Evolutionary conservation across 495 filamentous ascomycete species (phyloP), one percentile per base, ranked within the genome.

Genomic region (Acidiella bohemica): DNA sequence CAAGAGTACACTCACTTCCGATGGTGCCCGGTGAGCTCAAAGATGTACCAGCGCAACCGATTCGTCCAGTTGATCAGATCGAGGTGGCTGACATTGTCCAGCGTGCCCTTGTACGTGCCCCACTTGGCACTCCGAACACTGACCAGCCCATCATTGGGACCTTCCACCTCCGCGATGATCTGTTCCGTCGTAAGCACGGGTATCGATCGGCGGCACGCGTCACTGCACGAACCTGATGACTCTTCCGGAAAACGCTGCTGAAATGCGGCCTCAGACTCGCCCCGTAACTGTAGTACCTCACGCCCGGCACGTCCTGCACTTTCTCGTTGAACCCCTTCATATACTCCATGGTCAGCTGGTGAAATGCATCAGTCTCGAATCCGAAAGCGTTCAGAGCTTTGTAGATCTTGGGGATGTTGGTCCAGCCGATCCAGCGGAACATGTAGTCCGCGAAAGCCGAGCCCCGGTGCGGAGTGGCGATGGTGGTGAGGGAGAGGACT

Each of bases 61-160:
- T 93, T 95, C 36, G 75, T 87, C 90, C 88, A 97, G 61, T 95
- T 95, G 58, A 95, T 97, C 37, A 93, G 63, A 51, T 94, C 86
- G 4, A 95, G 61, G 60, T 97, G 90, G 58, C 77, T 92, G 21
- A 93, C 84, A 8, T 73, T 75, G 4, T 86, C 60, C n/a, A 97
- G 58, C 2, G 90, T 95, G 3, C 90, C 90, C 57, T 88, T 82
- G 56, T 95, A 95, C 14, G 68, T 70, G n/a, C 90, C 90, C 86
- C 88, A 95, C 51, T 71, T 68, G 46, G 78, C 79, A 53, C 85
- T 93, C 7, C 68, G 61, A 19, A 95, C 84, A 54, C 82, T 92
- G 2, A 97, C 90, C 4, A 97, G 70, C 0, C 90, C 90, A 49
- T 97, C 90, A 56, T 97, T 97, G 1, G 76, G 72, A 0, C 86